phyloP scores from a whole-genome alignment of 75 land plant genomes.

The Cupressus sempervirens region DNA sequence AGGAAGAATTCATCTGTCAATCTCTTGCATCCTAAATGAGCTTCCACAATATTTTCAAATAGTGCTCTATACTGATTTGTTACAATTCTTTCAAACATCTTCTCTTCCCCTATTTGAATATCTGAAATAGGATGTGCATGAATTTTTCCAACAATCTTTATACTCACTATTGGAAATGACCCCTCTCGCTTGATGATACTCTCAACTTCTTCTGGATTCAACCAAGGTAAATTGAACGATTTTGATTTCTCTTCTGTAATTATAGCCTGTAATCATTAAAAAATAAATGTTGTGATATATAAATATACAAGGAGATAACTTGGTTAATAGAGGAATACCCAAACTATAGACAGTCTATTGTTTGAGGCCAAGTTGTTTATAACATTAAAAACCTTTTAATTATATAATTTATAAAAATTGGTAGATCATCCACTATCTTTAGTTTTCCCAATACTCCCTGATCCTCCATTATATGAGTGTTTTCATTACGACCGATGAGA shows the following conservation, averaged over 20 bases:
- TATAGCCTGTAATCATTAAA: too few relatives aligned
- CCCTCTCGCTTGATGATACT: conserved; percentile 35
- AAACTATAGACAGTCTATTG: too few relatives aligned
- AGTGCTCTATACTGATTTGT: not conserved
- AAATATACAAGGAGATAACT: too few relatives aligned
- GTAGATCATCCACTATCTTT: too few relatives aligned
- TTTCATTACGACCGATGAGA: too few relatives aligned
- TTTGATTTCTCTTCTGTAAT: conserved; percentile 54
- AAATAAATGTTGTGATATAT: too few relatives aligned
- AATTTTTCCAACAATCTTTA: not conserved
- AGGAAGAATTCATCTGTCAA: not conserved
- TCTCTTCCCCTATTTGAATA: not conserved
- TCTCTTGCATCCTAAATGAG: not conserved
- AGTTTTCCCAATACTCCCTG: too few relatives aligned
- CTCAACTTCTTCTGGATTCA: conserved; percentile 49
- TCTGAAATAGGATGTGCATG: not conserved
- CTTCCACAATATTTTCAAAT: conserved; percentile 2
- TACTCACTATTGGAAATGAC: conserved; percentile 25
- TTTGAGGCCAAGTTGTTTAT: too few relatives aligned
- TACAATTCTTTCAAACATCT: not conserved
- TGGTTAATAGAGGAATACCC: too few relatives aligned
- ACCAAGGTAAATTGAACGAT: conserved; percentile 43
- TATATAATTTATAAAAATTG: too few relatives aligned
- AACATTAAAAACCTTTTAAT: too few relatives aligned
- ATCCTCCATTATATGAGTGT: too few relatives aligned